A percentile compares a stretch with the other conserved stretches of the same genome.
Conservation (phyloP, 768 basidiomycete genomes). For the Peribolospora kevripleyi region DNA sequence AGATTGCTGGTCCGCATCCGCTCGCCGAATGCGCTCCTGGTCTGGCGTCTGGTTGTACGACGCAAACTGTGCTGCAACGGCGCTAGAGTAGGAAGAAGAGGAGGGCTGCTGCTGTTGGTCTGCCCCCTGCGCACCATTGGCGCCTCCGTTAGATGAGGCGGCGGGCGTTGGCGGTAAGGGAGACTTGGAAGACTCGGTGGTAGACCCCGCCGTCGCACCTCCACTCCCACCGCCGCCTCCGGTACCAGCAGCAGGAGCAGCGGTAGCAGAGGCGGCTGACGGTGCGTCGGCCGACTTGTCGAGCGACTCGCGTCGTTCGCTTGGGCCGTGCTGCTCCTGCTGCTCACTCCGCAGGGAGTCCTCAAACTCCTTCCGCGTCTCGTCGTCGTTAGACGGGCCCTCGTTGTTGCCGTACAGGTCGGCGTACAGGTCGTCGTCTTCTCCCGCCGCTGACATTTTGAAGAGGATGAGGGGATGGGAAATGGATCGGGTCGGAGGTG, state of each 20-base stretch:
- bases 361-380: not conserved
- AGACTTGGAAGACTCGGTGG: too few relatives aligned
- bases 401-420: conserved; percentile 10
- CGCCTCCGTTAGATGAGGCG: not conserved
- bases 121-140: not conserved
- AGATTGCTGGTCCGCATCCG: conserved; percentile 17
- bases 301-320: not conserved
- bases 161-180: too few relatives aligned
- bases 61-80: too few relatives aligned
- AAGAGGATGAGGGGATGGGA: not conserved
- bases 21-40: conserved; percentile 29
- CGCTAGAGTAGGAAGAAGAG: too few relatives aligned
- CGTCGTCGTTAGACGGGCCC: not conserved
- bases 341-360: not conserved
- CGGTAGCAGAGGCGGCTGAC: conserved; percentile 10
- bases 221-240: not conserved
- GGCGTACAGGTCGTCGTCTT: conserved; percentile 19
- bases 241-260: conserved; percentile 11
- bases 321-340: not conserved
- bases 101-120: conserved; percentile 2
- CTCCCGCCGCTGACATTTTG: not conserved
- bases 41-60: not conserved
- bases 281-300: not conserved
- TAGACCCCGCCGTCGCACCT: too few relatives aligned
- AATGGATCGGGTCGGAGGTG: not conserved